phyloP scores from a whole-genome alignment of 2,329 filamentous ascomycete genomes.

The Metarhizium humberi region DNA sequence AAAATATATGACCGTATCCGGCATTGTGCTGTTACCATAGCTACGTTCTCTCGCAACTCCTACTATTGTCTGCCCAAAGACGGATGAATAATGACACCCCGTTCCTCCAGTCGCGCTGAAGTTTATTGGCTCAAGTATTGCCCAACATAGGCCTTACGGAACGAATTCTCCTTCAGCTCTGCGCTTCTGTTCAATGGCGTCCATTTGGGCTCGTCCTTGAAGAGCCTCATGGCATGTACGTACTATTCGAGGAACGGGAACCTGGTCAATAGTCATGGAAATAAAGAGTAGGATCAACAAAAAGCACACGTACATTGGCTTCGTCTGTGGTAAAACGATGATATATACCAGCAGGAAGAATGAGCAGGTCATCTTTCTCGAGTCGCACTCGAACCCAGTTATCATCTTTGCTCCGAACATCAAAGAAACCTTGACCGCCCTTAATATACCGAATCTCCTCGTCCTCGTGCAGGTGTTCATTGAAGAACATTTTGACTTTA shows the following conservation, averaged over 20 bases:
- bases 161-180: slow-evolving; percentile 70
- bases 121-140: slow-evolving; percentile 21
- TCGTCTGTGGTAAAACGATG: slow-evolving; percentile 94
- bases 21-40: too few species aligned
- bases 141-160: slow-evolving; percentile 67
- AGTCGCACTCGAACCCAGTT: slow-evolving; percentile 82
- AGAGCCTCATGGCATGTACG: slow-evolving; percentile 89
- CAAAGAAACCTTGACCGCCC: slow-evolving; percentile 84
- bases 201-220: slow-evolving; percentile 99
- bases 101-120: too few species aligned
- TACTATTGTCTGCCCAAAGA: too few species aligned
- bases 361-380: slow-evolving; percentile 82
- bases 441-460: slow-evolving; percentile 96
- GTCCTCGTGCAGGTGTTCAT: slow-evolving; percentile 94
- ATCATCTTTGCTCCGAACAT: slow-evolving; percentile 74
- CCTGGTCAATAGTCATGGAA: not conserved
- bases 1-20: too few species aligned
- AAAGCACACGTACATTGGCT: slow-evolving; percentile 58
- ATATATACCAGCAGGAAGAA: slow-evolving; percentile 91
- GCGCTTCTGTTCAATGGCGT: slow-evolving; percentile 75
- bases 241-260: slow-evolving; percentile 46
- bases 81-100: too few species aligned
- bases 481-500: slow-evolving; percentile 89
- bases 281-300: not conserved
- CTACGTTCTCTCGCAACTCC: too few species aligned